phyloP scores from a whole-genome alignment of 345 rosid genomes.

The Brassica carinata region DNA sequence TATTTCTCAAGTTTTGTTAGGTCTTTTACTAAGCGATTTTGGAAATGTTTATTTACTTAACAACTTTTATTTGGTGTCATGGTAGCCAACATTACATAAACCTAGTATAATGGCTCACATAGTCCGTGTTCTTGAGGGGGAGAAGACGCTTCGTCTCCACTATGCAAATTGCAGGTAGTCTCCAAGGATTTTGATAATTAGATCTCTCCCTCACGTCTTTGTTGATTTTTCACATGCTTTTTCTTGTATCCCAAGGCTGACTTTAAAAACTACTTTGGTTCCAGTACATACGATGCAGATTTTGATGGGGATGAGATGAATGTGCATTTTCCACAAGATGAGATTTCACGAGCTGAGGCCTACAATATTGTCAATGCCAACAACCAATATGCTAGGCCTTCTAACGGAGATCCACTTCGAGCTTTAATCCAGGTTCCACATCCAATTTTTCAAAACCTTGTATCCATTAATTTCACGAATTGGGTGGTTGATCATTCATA shows the following conservation, averaged over 20 bases:
- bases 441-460: conserved; percentile 4
- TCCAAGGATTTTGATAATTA: neutral
- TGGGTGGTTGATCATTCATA: neutral
- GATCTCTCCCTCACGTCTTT: neutral
- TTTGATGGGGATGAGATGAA: conserved; percentile 99
- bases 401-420: conserved; percentile 88
- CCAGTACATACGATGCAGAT: conserved; percentile 97
- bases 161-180: conserved; percentile 98
- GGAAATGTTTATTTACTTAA: conserved; percentile 26
- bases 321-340: conserved; percentile 99
- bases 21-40: neutral
- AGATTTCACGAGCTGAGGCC: conserved; percentile 94
- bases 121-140: conserved; percentile 90
- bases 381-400: conserved; percentile 90
- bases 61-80: conserved; percentile 19
- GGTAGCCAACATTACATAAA: conserved; percentile 98
- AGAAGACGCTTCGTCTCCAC: conserved; percentile 96
- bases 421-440: conserved; percentile 80
- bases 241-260: conserved; percentile 16
- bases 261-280: conserved; percentile 17
- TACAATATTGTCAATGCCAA: conserved; percentile 97
- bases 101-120: conserved; percentile 97
- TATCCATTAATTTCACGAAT: conserved; percentile 21
- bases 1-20: too few species aligned
- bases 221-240: conserved; percentile 11